These are phyloP conservation scores for Ceratocystis diversiconidia DNA, from an alignment of 2,329 filamentous ascomycete genomes.

Conservation along the genomic window DNA sequence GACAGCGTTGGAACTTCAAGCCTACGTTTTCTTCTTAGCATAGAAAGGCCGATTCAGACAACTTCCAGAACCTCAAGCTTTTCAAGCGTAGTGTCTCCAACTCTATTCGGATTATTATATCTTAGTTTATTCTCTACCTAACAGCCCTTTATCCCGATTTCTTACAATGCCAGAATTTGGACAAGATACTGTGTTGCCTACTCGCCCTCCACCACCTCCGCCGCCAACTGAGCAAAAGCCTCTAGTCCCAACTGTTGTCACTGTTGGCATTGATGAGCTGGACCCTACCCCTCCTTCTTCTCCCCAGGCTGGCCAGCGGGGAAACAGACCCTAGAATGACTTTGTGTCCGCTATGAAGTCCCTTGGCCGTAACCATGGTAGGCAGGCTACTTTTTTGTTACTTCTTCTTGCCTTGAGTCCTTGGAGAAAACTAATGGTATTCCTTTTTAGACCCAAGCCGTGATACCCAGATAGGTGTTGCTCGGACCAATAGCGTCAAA, in stretches of 20 bases:
- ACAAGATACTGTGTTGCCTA: conserved; percentile 3
- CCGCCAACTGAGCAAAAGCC: not conserved
- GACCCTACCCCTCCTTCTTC: not conserved
- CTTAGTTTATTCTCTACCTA: not conserved
- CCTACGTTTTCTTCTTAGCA: not conserved
- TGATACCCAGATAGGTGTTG: conserved; percentile 4
- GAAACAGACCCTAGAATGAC: conserved; percentile 17
- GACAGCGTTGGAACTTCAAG: not conserved
- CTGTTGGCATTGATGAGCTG: not conserved
- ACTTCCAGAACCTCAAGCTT: not conserved
- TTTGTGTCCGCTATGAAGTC: conserved; percentile 18
- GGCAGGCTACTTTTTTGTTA: not conserved
- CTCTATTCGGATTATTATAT: not conserved
- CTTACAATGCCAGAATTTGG: not conserved
- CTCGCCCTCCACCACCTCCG: not conserved
- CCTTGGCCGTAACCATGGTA: conserved; percentile 16
- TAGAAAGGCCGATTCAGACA: no score
- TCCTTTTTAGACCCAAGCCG: not conserved
- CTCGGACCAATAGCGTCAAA: not conserved
- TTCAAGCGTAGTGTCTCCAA: not conserved
- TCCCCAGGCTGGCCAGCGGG: not conserved
- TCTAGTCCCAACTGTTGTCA: not conserved
- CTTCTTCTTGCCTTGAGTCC: not conserved
- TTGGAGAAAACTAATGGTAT: not conserved
- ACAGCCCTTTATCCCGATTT: not conserved